These are phyloP conservation scores for Zoysia pacifica DNA, from an alignment of 176 grass and related monocot species.

Conservation along the genomic window DNA sequence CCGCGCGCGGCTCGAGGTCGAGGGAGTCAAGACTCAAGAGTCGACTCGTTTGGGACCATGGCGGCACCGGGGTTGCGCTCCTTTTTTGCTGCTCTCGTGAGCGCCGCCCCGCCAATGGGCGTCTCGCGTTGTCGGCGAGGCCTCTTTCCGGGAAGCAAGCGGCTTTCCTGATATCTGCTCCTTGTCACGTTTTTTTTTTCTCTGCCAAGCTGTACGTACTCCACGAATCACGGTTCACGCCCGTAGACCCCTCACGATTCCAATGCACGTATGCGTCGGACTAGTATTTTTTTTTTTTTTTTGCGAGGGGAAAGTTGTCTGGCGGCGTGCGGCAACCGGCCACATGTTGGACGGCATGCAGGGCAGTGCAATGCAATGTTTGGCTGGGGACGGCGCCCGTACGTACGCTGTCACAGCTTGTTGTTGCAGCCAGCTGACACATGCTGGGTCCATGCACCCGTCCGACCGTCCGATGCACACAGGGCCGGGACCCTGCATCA, in stretches of 20 bases:
- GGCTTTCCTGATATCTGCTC: neutral
- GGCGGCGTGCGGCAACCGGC: neutral
- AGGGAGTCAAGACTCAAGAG: neutral
- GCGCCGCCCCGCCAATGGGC: neutral
- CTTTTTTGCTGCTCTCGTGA: neutral
- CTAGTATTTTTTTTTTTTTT: neutral
- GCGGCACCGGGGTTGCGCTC: neutral
- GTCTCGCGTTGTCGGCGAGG: slow-evolving; percentile 3
- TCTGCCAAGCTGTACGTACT: too few relatives aligned
- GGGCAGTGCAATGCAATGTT: neutral
- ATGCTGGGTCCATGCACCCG: neutral
- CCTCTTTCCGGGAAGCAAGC: slow-evolving; percentile 50
- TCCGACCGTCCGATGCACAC: neutral
- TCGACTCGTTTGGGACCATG: neutral
- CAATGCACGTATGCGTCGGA: neutral
- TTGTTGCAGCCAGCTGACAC: neutral
- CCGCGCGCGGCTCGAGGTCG: slow-evolving; percentile 1
- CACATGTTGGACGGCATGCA: neutral
- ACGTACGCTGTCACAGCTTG: neutral
- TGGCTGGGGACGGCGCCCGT: neutral
- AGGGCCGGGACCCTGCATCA: neutral
- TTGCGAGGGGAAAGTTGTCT: neutral
- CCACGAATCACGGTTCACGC: too few relatives aligned
- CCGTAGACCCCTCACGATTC: neutral
- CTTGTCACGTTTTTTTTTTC: neutral